These are phyloP conservation scores for Saccharomycopsis babjevae DNA, from an alignment of 805 yeast species.

Conservation along the genomic window DNA sequence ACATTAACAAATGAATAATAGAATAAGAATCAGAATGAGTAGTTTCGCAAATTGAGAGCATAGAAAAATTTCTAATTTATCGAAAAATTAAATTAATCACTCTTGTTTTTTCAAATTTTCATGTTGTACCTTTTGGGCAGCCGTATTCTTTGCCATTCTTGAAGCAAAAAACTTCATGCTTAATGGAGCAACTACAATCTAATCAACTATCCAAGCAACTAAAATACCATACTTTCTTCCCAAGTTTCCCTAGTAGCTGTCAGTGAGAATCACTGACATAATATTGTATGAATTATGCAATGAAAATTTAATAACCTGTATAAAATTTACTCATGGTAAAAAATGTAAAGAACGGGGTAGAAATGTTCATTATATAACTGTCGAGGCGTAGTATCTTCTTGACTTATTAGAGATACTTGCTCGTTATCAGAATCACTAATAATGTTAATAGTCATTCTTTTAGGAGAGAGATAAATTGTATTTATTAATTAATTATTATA, in stretches of 20 bases:
- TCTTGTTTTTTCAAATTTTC: too few species aligned
- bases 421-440: too few species aligned
- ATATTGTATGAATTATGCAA: constrained; percentile 56
- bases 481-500: too few species aligned
- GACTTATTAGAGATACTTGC: too few species aligned
- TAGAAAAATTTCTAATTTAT: too few species aligned
- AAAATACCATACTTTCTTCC: constrained; percentile 55
- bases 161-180: constrained; percentile 34
- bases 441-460: too few species aligned
- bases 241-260: constrained; percentile 44
- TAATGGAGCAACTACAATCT: constrained; percentile 35
- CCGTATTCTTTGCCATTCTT: constrained; percentile 25
- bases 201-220: constrained; percentile 49
- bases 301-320: constrained; percentile 60
- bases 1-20: too few species aligned
- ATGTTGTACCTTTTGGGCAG: not conserved
- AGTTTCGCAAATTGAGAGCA: too few species aligned
- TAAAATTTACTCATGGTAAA: constrained; percentile 24
- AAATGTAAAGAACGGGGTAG: constrained; percentile 53
- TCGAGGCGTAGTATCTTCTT: too few species aligned
- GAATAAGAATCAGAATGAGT: too few species aligned
- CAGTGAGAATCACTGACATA: constrained; percentile 46
- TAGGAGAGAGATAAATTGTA: too few species aligned
- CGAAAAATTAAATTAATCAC: too few species aligned
- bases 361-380: constrained; percentile 44